Conservation (phyloP, 495 filamentous ascomycete genomes). For the Hypoxylon perforatum region DNA sequence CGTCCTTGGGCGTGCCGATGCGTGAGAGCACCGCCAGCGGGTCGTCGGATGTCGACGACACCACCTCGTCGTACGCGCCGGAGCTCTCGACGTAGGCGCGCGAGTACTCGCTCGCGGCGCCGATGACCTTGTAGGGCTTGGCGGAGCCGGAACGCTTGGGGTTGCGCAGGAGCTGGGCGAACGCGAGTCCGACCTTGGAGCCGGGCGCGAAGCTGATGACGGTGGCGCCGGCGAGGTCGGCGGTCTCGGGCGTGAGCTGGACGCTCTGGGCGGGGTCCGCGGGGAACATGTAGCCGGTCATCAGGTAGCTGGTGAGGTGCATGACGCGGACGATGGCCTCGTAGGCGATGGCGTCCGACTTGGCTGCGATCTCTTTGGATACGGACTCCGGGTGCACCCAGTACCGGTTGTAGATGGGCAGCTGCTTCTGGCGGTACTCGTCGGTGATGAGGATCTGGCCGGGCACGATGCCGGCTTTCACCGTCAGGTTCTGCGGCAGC, state of each 20-base stretch:
- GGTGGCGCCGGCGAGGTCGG: slow-evolving; percentile 54
- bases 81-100: slow-evolving; percentile 45
- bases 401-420: slow-evolving; percentile 67
- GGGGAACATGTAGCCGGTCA: slow-evolving; percentile 61
- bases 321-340: slow-evolving; percentile 55
- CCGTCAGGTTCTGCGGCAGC: slow-evolving; percentile 44
- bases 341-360: slow-evolving; percentile 48
- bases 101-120: slow-evolving; percentile 48
- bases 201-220: slow-evolving; percentile 59
- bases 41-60: slow-evolving; percentile 44
- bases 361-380: slow-evolving; percentile 24
- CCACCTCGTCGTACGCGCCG: slow-evolving; percentile 50
- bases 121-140: slow-evolving; percentile 48
- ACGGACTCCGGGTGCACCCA: slow-evolving; percentile 39
- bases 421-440: slow-evolving; percentile 54
- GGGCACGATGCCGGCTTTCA: slow-evolving; percentile 50
- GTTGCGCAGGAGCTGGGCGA: slow-evolving; percentile 52
- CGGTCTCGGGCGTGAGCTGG: slow-evolving; percentile 59
- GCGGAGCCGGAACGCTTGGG: slow-evolving; percentile 24
- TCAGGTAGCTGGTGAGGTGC: slow-evolving; percentile 59
- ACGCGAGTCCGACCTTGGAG: slow-evolving; percentile 60
- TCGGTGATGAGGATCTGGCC: slow-evolving; percentile 52
- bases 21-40: slow-evolving; percentile 23
- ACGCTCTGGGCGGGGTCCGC: slow-evolving; percentile 44
- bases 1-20: slow-evolving; percentile 38